phyloP scores from a whole-genome alignment of 495 filamentous ascomycete genomes.

The Penicillium psychrofluorescens region DNA sequence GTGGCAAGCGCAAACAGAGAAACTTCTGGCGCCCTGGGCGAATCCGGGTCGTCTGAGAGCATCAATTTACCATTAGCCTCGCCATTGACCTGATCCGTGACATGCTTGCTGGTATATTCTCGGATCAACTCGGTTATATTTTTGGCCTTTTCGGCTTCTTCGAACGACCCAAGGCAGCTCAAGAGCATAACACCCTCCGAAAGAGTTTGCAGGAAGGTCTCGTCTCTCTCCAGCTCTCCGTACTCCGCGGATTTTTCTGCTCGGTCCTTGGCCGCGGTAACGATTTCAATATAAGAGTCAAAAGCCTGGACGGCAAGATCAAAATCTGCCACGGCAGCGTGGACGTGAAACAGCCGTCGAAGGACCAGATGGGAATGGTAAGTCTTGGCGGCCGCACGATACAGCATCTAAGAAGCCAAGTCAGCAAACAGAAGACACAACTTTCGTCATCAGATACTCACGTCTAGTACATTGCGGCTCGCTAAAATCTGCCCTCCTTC shows the following conservation, averaged over 20 bases:
- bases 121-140: constrained; percentile 59
- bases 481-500: constrained; percentile 67
- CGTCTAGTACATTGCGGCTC: constrained; percentile 64
- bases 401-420: constrained; percentile 52
- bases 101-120: constrained; percentile 50
- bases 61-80: constrained; percentile 23
- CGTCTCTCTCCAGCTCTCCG: constrained; percentile 68
- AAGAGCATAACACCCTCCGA: constrained; percentile 71
- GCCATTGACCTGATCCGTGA: constrained; percentile 26
- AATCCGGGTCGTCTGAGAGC: constrained; percentile 11
- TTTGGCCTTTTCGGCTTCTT: constrained; percentile 70
- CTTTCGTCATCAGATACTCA: constrained; percentile 25
- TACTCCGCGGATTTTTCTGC: constrained; percentile 74
- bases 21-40: constrained; percentile 28
- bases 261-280: constrained; percentile 71
- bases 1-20: constrained; percentile 50
- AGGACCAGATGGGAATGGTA: constrained; percentile 88
- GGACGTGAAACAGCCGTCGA: constrained; percentile 81
- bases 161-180: constrained; percentile 68
- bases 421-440: background rate
- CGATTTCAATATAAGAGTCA: constrained; percentile 81
- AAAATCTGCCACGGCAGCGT: constrained; percentile 79
- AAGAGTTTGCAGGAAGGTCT: constrained; percentile 63
- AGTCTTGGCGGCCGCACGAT: constrained; percentile 81
- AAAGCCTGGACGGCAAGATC: constrained; percentile 80